These are phyloP conservation scores for Fraxinus excelsior DNA, from an alignment of 257 asterid genomes.

Conservation along the genomic window DNA sequence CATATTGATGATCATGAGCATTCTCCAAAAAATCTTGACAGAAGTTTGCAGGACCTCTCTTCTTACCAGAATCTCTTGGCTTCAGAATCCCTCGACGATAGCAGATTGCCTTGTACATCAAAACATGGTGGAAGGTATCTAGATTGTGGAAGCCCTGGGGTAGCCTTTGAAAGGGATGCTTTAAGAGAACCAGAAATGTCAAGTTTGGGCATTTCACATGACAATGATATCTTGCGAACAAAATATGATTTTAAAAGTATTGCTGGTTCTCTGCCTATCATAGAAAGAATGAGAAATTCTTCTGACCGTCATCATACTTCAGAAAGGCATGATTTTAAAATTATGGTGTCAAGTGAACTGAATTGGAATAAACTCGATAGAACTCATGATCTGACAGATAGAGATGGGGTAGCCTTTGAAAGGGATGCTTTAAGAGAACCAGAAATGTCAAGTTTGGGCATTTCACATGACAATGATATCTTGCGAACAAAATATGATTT, in stretches of 20 bases:
- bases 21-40: slow-evolving; percentile 13
- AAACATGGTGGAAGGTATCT: slow-evolving; percentile 13
- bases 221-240: slow-evolving; percentile 19
- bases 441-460: slow-evolving; percentile 11
- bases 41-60: slow-evolving; percentile 24
- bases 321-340: slow-evolving; percentile 25
- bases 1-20: slow-evolving; percentile 8
- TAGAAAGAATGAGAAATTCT: slow-evolving; percentile 29
- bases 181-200: slow-evolving; percentile 21
- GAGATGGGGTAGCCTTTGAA: slow-evolving; percentile 23
- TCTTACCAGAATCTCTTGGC: background rate
- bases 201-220: background rate
- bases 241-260: slow-evolving; percentile 23
- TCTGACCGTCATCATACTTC: slow-evolving; percentile 7
- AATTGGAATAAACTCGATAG: slow-evolving; percentile 9
- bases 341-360: slow-evolving; percentile 8
- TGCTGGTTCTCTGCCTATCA: slow-evolving; percentile 13
- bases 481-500: slow-evolving; percentile 10
- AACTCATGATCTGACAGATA: slow-evolving; percentile 20
- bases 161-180: slow-evolving; percentile 9
- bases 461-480: slow-evolving; percentile 18
- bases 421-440: slow-evolving; percentile 19
- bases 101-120: slow-evolving; percentile 13
- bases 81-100: slow-evolving; percentile 16
- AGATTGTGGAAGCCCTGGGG: slow-evolving; percentile 13